phyloP scores from a whole-genome alignment of 805 yeast genomes.

The Brettanomyces custersianus region DNA sequence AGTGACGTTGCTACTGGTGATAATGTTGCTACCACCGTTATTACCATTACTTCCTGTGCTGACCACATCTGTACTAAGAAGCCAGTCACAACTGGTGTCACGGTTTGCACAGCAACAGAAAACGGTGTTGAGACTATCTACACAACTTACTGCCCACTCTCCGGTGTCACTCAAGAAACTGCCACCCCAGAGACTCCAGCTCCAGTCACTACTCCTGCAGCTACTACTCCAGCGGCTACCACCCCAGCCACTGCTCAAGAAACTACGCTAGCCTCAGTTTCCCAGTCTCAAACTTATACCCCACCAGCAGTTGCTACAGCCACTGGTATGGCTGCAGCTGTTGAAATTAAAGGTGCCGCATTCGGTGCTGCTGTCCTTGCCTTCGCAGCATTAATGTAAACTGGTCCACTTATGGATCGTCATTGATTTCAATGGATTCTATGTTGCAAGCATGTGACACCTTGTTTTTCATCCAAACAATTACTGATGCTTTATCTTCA shows the following conservation, averaged over 20 bases:
- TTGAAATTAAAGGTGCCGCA: not conserved
- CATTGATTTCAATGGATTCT: too few species aligned
- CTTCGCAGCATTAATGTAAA: too few species aligned
- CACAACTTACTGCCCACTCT: slow-evolving; percentile 24
- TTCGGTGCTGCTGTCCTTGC: too few species aligned
- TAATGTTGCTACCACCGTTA: slow-evolving; percentile 2
- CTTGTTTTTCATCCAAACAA: too few species aligned
- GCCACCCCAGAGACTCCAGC: not conserved
- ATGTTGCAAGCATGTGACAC: too few species aligned
- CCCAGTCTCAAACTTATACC: too few species aligned
- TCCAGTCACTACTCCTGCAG: too few species aligned
- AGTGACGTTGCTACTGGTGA: too few species aligned
- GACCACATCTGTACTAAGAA: slow-evolving; percentile 1
- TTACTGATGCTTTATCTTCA: too few species aligned
- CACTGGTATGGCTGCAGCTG: not conserved
- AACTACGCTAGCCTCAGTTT: not conserved
- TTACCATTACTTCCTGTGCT: slow-evolving; percentile 1
- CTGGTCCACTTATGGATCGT: too few species aligned
- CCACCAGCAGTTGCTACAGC: not conserved
- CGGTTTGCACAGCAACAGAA: slow-evolving; percentile 19
- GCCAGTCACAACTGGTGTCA: slow-evolving; percentile 4
- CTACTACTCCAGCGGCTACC: too few species aligned
- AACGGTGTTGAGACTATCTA: slow-evolving; percentile 25
- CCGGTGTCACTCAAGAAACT: not conserved
- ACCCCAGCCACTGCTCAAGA: too few species aligned